Percentiles rank a stretch among this genome's conserved stretches.
These are phyloP conservation scores for Pyrenopolyporus hunteri DNA, from an alignment of 495 filamentous ascomycete species.

Conservation along the genomic window DNA sequence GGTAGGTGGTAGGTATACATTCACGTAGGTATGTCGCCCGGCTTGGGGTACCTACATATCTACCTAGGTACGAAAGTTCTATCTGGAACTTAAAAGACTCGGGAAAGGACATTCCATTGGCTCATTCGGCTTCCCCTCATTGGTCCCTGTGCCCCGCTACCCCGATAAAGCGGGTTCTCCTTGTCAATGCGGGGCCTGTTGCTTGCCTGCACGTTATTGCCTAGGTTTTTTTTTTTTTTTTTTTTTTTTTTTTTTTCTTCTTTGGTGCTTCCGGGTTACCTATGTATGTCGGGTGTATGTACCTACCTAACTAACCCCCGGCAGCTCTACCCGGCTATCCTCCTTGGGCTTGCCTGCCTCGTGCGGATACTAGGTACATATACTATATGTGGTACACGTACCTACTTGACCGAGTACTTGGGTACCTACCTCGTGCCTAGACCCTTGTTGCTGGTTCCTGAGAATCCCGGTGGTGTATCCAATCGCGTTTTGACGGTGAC, in stretches of 20 bases:
- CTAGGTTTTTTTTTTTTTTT: conserved; percentile 25
- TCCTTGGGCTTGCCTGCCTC: not conserved
- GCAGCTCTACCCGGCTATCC: not conserved
- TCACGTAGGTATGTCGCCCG: too few relatives aligned
- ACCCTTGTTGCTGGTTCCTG: conserved; percentile 36
- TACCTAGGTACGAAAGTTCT: too few relatives aligned
- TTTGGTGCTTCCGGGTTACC: too few relatives aligned
- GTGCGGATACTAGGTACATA: too few relatives aligned
- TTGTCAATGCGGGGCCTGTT: conserved; percentile 31
- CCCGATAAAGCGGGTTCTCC: conserved; percentile 25
- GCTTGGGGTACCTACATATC: too few relatives aligned
- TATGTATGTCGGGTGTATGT: too few relatives aligned
- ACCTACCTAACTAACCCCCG: too few relatives aligned
- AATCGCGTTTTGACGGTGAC: conserved; percentile 31
- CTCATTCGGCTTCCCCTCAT: not conserved
- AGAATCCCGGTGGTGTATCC: conserved; percentile 31
- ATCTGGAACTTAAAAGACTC: conserved; percentile 2
- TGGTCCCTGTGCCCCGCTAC: conserved; percentile 19
- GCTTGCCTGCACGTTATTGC: conserved; percentile 14
- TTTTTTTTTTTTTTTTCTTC: too few relatives aligned
- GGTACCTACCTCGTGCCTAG: not conserved
- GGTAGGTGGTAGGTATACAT: too few relatives aligned
- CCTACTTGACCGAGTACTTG: too few relatives aligned
- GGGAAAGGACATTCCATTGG: too few relatives aligned
- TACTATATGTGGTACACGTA: not conserved